phyloP scores from a whole-genome alignment of 805 yeast genomes.

The Candida sithepensis region DNA sequence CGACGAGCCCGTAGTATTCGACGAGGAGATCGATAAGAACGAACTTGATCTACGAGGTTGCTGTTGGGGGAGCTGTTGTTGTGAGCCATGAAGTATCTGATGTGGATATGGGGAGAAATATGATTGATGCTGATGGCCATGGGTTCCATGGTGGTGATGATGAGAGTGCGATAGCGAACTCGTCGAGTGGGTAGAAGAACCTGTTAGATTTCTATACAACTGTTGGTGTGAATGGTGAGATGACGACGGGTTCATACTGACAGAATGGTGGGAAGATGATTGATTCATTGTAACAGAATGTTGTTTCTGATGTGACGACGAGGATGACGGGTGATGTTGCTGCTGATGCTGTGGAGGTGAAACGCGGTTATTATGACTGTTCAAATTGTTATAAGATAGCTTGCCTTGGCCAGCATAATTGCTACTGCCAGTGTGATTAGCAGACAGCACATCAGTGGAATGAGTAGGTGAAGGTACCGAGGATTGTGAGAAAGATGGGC shows the following conservation, averaged over 20 bases:
- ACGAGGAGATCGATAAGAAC: constrained; percentile 26
- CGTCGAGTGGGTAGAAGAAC: constrained; percentile 27
- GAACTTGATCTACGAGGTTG: constrained; percentile 19
- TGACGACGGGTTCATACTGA: not conserved
- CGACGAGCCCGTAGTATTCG: constrained; percentile 20
- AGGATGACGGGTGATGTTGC: constrained; percentile 7
- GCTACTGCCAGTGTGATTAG: constrained; percentile 7
- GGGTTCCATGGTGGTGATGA: constrained; percentile 20
- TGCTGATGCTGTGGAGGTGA: constrained; percentile 1
- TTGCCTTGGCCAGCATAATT: constrained; percentile 2
- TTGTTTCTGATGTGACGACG: constrained; percentile 9
- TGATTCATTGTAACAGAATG: not conserved
- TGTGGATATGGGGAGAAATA: constrained; percentile 27
- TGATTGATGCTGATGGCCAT: constrained; percentile 21
- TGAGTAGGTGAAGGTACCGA: constrained; percentile 15
- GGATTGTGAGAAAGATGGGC: constrained; percentile 25
- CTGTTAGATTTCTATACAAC: constrained; percentile 22
- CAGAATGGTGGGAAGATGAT: not conserved
- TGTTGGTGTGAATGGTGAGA: constrained; percentile 7
- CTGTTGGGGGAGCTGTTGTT: not conserved
- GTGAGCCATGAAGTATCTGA: constrained; percentile 16
- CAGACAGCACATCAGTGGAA: constrained; percentile 11
- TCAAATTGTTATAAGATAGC: constrained; percentile 22
- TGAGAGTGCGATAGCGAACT: constrained; percentile 17
- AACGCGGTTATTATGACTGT: constrained; percentile 15